These are phyloP conservation scores for Canna indica DNA, from an alignment of 176 grass and related monocot species.

Conservation along the genomic window DNA sequence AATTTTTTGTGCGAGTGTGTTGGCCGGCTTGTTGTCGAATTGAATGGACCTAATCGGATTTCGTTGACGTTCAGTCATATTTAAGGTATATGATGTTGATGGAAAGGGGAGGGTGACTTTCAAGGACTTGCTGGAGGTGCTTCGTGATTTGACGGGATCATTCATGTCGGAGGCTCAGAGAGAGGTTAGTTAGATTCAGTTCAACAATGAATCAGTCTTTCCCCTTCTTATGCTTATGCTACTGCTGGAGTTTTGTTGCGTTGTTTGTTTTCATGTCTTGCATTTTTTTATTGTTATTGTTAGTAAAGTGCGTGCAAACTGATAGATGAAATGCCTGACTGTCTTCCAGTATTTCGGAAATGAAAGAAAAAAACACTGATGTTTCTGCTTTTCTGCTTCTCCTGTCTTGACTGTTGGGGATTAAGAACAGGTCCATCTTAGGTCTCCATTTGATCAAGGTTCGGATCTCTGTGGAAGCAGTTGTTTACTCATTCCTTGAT, in stretches of 20 bases:
- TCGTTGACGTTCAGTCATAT: conserved; percentile 43
- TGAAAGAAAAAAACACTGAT: too few species aligned
- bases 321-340: not conserved
- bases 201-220: not conserved
- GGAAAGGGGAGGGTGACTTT: conserved; percentile 69
- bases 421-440: too few species aligned
- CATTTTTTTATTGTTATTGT: not conserved
- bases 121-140: conserved; percentile 52
- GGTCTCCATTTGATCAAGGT: not conserved
- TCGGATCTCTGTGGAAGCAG: not conserved
- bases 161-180: conserved; percentile 66
- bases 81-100: conserved; percentile 74
- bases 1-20: not conserved
- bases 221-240: not conserved
- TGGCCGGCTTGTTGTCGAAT: not conserved
- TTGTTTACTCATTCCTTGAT: not conserved
- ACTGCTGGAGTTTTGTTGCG: not conserved
- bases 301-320: not conserved
- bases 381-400: too few species aligned
- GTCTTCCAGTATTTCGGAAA: too few species aligned
- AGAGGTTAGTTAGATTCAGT: conserved; percentile 40
- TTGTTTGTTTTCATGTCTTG: too few species aligned
- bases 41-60: conserved; percentile 1
- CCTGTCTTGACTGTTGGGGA: too few species aligned
- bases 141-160: conserved; percentile 40